These are phyloP conservation scores for Aechmea fasciata DNA, from an alignment of 176 grass and related monocot genomes.

Conservation along the genomic window DNA sequence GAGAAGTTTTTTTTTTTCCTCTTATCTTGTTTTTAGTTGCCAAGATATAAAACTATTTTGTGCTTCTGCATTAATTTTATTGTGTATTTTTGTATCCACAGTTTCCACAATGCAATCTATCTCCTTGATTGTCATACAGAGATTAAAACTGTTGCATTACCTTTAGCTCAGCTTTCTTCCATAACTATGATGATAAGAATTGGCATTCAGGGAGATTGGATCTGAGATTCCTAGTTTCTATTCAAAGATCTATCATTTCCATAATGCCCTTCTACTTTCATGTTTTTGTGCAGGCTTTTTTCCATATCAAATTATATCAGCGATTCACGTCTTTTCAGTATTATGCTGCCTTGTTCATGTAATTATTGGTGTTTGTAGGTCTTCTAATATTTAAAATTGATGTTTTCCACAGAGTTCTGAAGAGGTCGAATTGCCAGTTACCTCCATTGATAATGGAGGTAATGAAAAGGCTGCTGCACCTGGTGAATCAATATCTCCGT, in stretches of 20 bases:
- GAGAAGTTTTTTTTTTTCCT: slow-evolving; percentile 1
- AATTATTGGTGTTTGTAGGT: neutral
- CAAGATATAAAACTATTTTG: no score
- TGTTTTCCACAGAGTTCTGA: slow-evolving; percentile 40
- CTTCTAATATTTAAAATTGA: neutral
- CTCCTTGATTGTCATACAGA: no score
- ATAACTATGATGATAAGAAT: neutral
- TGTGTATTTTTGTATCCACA: no score
- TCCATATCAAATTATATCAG: neutral
- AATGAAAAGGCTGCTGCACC: slow-evolving; percentile 36
- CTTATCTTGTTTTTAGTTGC: slow-evolving; percentile 7
- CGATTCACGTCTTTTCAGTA: neutral
- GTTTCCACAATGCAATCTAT: no score
- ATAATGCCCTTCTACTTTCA: no score
- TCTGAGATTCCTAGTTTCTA: no score
- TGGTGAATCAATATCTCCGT: slow-evolving; percentile 47
- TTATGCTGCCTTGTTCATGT: neutral
- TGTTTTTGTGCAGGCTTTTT: no score
- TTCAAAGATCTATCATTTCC: no score
- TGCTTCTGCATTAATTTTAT: neutral
- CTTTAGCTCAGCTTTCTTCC: neutral
- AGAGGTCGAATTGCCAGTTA: slow-evolving; percentile 33
- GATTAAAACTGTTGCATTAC: neutral
- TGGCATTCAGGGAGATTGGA: no score
- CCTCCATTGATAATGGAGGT: slow-evolving; percentile 34